Base-by-base conservation (phyloP, 495 filamentous ascomycete genomes). In the Cladorrhinum samala region DNA sequence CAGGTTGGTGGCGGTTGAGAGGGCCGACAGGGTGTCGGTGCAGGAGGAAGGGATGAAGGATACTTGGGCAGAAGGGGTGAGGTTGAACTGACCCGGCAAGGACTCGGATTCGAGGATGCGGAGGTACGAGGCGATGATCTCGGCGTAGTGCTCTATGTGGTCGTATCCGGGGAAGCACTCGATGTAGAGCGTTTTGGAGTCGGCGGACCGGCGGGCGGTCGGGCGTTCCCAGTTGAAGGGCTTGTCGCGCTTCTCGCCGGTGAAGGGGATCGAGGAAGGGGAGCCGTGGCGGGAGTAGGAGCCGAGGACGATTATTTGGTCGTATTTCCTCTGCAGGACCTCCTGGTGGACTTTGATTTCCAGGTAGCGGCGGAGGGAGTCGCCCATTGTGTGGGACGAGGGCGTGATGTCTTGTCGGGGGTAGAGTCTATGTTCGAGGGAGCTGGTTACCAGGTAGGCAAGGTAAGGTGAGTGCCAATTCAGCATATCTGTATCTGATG, bases 221-320 rank as follows among this genome's bases (percentile, higher is more conserved):
- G 51, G 51, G 2, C 51, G 51, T 37, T 53, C 42, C 51, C 51
- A 53, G 42, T 53, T 53, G 51, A 53, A 53, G 3, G 51, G 51
- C 51, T 53, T 53, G 43, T 53, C 51, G 25, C 51, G 51, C 51
- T 53, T 53, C 43, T 53, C 51, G 30, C 51, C 51, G 2, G 46
- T 20, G 39, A 53, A 53, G 25, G 43, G 13, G 25, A 47, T 47
- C 3, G 51, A 53, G 30, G 19, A 3, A 14, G 50, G 6, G 19
- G 38, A 14, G 4, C 8, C n/a, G 38, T 53, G 37, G 2, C 51
- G 42, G 18, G 25, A 46, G 54, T 46, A 52, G 16, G 33, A 41
- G 8, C 46, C 33, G 0, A 46, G n/a, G 18, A 56, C 54, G 7
- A 48, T 50, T 33, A 52, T 56, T 24, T 47, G 47, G 44, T 48